Evolutionary conservation across 768 basidiomycete species (phyloP), one percentile per base, ranked within the genome.

Genomic region (Suillus brevipes): DNA sequence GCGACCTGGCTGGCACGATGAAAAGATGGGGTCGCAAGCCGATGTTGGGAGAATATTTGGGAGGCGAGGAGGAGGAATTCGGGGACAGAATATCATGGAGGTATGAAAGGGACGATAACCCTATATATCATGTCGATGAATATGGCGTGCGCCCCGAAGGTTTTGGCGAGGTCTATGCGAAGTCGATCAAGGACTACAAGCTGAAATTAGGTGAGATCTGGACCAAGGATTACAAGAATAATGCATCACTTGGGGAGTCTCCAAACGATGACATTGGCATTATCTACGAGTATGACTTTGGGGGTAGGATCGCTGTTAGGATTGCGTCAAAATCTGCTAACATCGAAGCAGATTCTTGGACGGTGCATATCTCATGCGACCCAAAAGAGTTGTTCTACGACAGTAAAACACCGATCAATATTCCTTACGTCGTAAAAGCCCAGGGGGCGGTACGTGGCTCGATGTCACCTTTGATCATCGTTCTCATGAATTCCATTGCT

Each of bases 281-380:
- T 62, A 57, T 70, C 49, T 75, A 75, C 37, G 69, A 67, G 53
- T 74, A 76, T 60, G 65, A 73, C 63, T 40, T 67, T 9, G 28
- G 62, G 34, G 72, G 72, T 66, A 61, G 2, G 34, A 18, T 40
- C 61, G 14, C 31, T 53, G 13, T 36, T 40, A 49, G 47, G 8
- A 25, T n/a, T 31, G 42, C n/a, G 31, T 34, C 5, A n/a, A n/a
- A n/a, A 23, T 38, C 6, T 49, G 61, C 64, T 53, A 55, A 18
- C 13, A 25, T 53, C 10, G 47, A 34, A 23, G 28, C 60, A 70
- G 75, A 72, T 34, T 67, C 69, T 38, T 76, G 72, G 75, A 69
- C 64, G 1, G 71, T 76, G 1, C 70, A 76, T 49, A 68, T 76
- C 55, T 74, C 72, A 18, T 71, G 69, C 16, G 65, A 73, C 4